Conservation (phyloP, 345 rosid species). For the Salix arbutifolia region DNA sequence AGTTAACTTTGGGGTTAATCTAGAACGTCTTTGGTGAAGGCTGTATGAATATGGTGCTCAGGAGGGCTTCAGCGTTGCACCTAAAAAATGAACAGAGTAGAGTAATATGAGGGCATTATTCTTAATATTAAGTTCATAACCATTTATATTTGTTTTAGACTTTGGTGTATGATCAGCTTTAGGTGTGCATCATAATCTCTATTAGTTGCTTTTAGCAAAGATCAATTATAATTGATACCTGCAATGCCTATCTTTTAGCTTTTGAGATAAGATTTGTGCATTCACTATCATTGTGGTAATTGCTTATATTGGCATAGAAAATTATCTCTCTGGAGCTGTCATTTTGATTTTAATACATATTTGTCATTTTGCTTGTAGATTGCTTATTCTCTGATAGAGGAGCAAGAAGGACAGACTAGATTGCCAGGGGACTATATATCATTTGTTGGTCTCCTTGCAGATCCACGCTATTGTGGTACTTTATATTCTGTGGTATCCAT, state of each 20-base stretch:
- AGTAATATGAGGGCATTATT: background rate
- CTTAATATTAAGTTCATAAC: background rate
- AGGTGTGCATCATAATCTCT: background rate
- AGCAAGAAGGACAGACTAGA: slow-evolving; percentile 75
- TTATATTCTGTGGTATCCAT: slow-evolving; percentile 37
- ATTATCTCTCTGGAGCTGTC: background rate
- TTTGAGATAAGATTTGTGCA: background rate
- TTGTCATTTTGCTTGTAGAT: slow-evolving; percentile 41
- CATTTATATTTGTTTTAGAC: background rate
- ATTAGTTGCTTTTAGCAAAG: background rate
- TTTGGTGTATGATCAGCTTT: background rate
- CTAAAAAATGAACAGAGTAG: background rate
- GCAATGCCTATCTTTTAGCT: background rate
- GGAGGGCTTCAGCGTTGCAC: background rate
- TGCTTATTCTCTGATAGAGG: slow-evolving; percentile 82
- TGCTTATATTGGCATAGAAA: background rate
- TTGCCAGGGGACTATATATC: slow-evolving; percentile 74
- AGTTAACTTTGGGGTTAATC: too few relatives aligned
- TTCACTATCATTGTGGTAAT: background rate
- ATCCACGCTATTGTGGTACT: slow-evolving; percentile 94
- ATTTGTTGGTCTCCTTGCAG: slow-evolving; percentile 91
- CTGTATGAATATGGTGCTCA: background rate
- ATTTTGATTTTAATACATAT: background rate
- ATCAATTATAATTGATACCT: background rate
- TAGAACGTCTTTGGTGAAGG: too few relatives aligned